Percentiles rank a stretch among this genome's conserved stretches.
phyloP scores from a whole-genome alignment of 768 basidiomycete genomes.

The Boletus insuetus region DNA sequence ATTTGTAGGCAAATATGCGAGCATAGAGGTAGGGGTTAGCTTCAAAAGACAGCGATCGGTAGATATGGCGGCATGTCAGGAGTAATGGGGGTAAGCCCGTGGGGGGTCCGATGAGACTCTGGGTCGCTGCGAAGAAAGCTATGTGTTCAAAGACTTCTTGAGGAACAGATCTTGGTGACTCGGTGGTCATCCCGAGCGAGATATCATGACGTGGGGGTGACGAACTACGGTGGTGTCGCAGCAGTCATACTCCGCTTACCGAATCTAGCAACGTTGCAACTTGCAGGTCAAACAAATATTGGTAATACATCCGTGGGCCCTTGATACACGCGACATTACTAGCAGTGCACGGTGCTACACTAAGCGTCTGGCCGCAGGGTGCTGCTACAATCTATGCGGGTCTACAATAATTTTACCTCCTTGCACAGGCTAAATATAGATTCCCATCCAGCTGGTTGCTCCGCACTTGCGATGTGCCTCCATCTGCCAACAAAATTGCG shows the following conservation, averaged over 20 bases:
- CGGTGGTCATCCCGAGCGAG: slow-evolving; percentile 9
- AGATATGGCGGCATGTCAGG: slow-evolving; percentile 43
- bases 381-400: background rate
- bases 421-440: slow-evolving; percentile 53
- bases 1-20: slow-evolving; percentile 63
- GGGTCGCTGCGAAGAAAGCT: slow-evolving; percentile 60
- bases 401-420: slow-evolving; percentile 24
- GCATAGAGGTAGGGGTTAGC: slow-evolving; percentile 72
- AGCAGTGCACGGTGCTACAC: background rate
- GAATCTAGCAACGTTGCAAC: background rate
- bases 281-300: no score
- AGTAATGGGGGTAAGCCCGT: slow-evolving; percentile 56
- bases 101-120: slow-evolving; percentile 57
- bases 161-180: slow-evolving; percentile 49
- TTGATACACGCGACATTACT: slow-evolving; percentile 4
- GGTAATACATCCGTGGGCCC: background rate
- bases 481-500: slow-evolving; percentile 53
- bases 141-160: slow-evolving; percentile 80
- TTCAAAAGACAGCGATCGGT: slow-evolving; percentile 48
- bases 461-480: slow-evolving; percentile 33
- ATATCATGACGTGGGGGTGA: background rate
- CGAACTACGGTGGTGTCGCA: background rate
- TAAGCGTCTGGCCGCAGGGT: background rate
- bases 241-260: background rate
- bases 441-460: slow-evolving; percentile 44